phyloP scores from a whole-genome alignment of 805 yeast genomes.

The Zygosaccharomyces kombuchaensis region DNA sequence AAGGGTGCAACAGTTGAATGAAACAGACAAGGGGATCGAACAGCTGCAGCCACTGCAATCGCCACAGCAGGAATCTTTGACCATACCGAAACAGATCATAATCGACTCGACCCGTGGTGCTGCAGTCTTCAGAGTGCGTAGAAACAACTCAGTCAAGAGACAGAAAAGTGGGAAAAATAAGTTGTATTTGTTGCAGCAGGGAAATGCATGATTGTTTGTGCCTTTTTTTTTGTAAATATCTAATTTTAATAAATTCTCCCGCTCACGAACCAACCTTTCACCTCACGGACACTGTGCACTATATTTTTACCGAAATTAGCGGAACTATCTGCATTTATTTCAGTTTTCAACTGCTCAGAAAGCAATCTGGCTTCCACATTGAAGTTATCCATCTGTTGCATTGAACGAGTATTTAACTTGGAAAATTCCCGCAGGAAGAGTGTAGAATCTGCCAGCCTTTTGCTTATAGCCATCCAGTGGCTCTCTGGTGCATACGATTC shows the following conservation, averaged over 20 bases:
- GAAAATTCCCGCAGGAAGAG: constrained; percentile 31
- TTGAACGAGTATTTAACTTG: constrained; percentile 10
- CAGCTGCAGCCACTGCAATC: background rate
- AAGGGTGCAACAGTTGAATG: constrained; percentile 31
- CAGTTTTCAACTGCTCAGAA: constrained; percentile 22
- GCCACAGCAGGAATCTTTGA: background rate
- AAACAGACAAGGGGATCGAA: constrained; percentile 2
- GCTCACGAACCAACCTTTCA: constrained; percentile 40
- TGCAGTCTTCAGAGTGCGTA: constrained; percentile 8
- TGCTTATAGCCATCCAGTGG: constrained; percentile 18
- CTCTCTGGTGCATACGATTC: constrained; percentile 12
- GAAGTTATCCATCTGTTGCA: constrained; percentile 26
- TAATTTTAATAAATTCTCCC: constrained; percentile 32
- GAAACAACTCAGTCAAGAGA: background rate
- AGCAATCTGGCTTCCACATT: constrained; percentile 30
- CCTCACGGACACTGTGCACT: constrained; percentile 33
- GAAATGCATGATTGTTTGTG: constrained; percentile 2
- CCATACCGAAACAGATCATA: constrained; percentile 8
- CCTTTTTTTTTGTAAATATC: background rate
- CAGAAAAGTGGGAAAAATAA: constrained; percentile 1
- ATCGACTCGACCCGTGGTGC: constrained; percentile 12
- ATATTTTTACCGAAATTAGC: constrained; percentile 17
- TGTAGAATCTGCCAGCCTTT: constrained; percentile 32
- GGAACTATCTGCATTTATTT: constrained; percentile 8
- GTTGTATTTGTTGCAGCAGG: constrained; percentile 9